A percentile compares a stretch with the other conserved stretches of the same genome.
Conservation (phyloP, 192 early-diverging fungal genomes). For the Pilaira anomala region DNA sequence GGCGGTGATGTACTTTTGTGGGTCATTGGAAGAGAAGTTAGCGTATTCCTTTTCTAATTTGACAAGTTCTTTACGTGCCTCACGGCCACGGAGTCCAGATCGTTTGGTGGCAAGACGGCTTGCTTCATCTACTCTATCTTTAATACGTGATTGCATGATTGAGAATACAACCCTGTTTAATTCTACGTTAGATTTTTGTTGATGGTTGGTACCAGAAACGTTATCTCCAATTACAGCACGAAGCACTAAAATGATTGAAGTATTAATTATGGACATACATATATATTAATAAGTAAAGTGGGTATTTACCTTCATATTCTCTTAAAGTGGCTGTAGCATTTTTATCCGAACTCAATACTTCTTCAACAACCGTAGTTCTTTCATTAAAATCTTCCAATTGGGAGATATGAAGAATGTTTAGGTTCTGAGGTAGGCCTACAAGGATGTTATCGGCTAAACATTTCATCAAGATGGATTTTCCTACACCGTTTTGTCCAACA, state of each 20-base stretch:
- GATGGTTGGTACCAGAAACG: background rate
- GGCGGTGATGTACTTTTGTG: conserved; percentile 20
- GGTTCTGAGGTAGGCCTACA: conserved; percentile 80
- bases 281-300: background rate
- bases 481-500: conserved; percentile 75
- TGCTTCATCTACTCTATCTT: conserved; percentile 43
- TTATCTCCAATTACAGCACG: conserved; percentile 6
- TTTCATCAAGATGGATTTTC: conserved; percentile 69
- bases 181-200: background rate
- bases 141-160: conserved; percentile 40
- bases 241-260: background rate
- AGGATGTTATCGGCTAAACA: conserved; percentile 59
- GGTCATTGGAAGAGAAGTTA: conserved; percentile 41
- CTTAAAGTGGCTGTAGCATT: conserved; percentile 46
- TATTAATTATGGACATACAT: background rate
- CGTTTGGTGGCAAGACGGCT: conserved; percentile 61
- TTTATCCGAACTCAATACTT: conserved; percentile 63
- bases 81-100: conserved; percentile 62
- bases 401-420: conserved; percentile 77
- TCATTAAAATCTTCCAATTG: conserved; percentile 66
- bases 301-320: conserved; percentile 24
- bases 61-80: conserved; percentile 55
- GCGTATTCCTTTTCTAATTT: conserved; percentile 34
- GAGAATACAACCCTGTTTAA: conserved; percentile 38
- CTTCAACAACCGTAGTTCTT: conserved; percentile 53